Base-by-base conservation (phyloP, 345 rosid species). In the Hibiscus syriacus region DNA sequence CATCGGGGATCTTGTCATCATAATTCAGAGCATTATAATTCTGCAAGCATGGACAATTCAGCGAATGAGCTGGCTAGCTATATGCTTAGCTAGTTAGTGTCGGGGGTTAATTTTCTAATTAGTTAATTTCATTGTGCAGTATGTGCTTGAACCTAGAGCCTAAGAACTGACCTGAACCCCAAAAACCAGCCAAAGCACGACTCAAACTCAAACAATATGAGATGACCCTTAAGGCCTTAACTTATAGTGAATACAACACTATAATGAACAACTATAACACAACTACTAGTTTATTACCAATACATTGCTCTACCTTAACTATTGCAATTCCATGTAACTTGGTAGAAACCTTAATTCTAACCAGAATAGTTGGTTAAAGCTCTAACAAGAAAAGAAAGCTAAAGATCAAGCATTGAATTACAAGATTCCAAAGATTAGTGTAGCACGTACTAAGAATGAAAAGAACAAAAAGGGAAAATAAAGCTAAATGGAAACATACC, bases 11-110 rank as follows among this genome's bases (percentile, higher is more conserved):
- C n/a, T n/a, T n/a, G n/a, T n/a, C n/a, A n/a, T n/a, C n/a, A n/a
- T n/a, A n/a, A n/a, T n/a, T n/a, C n/a, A n/a, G 98, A 80, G 89
- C 82, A 86, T 84, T 88, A 77, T 90, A 92, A 82, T 88, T 87
- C 96, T 92, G 96, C 81, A 87, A 78, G 71, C 75, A 78, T 66
- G 83, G 66, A 80, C 72, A 86, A 79, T 74, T 91, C 85, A 83
- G 81, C 64, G 69, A 84, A 80, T 82, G 81, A 83, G 84, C 73
- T 68, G 73, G 84, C 5, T n/a, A n/a, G n/a, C n/a, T n/a, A n/a
- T n/a, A n/a, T n/a, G n/a, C n/a, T n/a, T n/a, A n/a, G n/a, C n/a
- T n/a, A n/a, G n/a, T n/a, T n/a, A n/a, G n/a, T n/a, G n/a, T n/a
- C n/a, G n/a, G n/a, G n/a, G n/a, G n/a, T n/a, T n/a, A n/a, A n/a